Base-by-base conservation (phyloP, 345 rosid species). In the Eucalyptus cloeziana region DNA sequence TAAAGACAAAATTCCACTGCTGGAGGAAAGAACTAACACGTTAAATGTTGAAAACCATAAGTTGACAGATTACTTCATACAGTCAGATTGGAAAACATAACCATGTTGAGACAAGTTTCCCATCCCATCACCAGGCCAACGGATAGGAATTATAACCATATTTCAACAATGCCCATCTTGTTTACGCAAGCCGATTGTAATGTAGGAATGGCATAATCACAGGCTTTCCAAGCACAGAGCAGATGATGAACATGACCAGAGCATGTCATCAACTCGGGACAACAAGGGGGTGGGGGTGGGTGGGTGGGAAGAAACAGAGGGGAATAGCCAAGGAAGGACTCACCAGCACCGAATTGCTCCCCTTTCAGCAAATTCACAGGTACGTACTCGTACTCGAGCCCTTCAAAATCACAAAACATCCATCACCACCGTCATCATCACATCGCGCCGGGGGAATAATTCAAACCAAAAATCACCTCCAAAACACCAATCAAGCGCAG, bases 301-400 rank as follows among this genome's bases (percentile, higher is more conserved):
- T 3, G 40, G 40, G n/a, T n/a, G n/a, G n/a, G n/a, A n/a, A n/a
- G 5, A 0, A 14, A 22, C 62, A 56, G 33, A 64, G 33, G 37
- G 21, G 76, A 64, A 64, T 15, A 50, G 58, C 7, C 31, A 90
- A 86, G 17, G 56, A 31, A 45, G 3, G 1, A 88, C 67, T 83
- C 13, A 95, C 99, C 98, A 87, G 98, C 94, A 92, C 91, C 89
- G 86, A 71, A 89, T 45, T 96, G 98, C 90, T 95, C 95, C n/a
- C 96, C 94, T 45, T 94, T 91, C 69, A 91, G 11, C 93, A 96
- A 87, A 89, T 95, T 90, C 60, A 97, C 96, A 3, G 97, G 90
- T 85, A 92, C 87, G 89, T 96, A 96, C 64, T 97, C 96, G 86
- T 96, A 96, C 5, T 93, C 90, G 7, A 97, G 87, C 52, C 98